Conservation (phyloP, 345 rosid genomes). For the Pugionium cornutum region DNA sequence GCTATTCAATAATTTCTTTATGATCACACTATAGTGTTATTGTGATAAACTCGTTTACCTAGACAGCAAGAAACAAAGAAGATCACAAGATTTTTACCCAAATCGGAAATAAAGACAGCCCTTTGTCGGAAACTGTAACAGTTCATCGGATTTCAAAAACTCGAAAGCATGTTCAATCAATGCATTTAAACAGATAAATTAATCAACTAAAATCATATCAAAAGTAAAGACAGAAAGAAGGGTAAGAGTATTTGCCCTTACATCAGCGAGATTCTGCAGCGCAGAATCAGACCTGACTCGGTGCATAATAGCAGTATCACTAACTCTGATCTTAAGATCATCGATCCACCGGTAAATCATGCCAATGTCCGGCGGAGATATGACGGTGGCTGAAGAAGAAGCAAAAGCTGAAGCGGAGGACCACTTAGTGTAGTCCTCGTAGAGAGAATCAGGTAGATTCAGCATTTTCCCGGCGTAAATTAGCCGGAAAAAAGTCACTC, state of each 20-base stretch:
- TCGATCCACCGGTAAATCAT: conserved; percentile 32
- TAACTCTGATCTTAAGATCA: conserved; percentile 23
- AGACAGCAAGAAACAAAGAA: conserved; percentile 20
- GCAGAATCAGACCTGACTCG: conserved; percentile 30
- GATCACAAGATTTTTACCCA: neutral
- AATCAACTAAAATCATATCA: conserved; percentile 7
- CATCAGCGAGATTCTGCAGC: conserved; percentile 41
- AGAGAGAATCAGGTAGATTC: conserved; percentile 33
- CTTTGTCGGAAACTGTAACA: conserved; percentile 5
- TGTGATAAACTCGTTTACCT: conserved; percentile 2
- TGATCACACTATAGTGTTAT: neutral
- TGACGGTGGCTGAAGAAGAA: neutral
- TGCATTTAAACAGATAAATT: neutral
- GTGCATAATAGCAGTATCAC: neutral
- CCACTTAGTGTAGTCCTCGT: conserved; percentile 24
- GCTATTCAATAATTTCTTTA: neutral
- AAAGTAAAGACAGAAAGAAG: neutral
- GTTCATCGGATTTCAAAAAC: neutral
- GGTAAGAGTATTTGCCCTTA: neutral
- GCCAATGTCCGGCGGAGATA: neutral
- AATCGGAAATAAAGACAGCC: conserved; percentile 5
- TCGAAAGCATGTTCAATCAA: neutral
- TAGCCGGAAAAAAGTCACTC: neutral
- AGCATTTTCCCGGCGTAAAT: conserved; percentile 2
- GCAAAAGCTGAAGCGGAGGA: neutral